Percentiles rank a stretch among this genome's conserved stretches.
These are phyloP conservation scores for Solanum verrucosum DNA, from an alignment of 257 asterid species.

Conservation along the genomic window DNA sequence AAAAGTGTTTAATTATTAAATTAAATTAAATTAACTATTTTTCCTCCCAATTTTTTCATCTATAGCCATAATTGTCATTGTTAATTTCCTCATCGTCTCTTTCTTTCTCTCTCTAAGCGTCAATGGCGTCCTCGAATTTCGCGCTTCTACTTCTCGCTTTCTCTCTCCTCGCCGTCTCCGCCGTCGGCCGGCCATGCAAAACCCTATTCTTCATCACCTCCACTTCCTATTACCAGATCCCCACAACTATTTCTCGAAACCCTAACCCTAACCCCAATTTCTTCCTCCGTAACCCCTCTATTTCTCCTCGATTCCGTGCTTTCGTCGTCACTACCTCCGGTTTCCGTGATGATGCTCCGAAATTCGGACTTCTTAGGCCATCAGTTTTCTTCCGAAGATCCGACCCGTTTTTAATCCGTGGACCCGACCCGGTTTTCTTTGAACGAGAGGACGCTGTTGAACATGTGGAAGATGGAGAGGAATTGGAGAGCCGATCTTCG, in stretches of 20 bases:
- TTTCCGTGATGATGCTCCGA: constrained; percentile 1
- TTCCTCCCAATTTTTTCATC: not conserved
- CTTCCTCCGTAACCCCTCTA: constrained; percentile 1
- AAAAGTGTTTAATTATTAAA: not conserved
- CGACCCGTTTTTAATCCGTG: constrained; percentile 2
- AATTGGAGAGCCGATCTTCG: not conserved
- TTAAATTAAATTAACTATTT: not conserved
- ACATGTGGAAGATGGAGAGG: not conserved
- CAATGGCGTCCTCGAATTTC: not conserved
- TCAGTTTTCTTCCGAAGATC: constrained; percentile 9
- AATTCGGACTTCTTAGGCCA: constrained; percentile 7
- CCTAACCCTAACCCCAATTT: constrained; percentile 2
- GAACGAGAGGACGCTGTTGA: not conserved
- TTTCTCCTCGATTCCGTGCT: constrained; percentile 31
- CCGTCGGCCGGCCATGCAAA: not conserved
- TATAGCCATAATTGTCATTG: not conserved
- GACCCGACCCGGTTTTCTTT: constrained; percentile 2
- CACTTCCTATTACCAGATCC: not conserved
- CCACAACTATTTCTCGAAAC: not conserved
- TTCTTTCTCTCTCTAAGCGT: not conserved
- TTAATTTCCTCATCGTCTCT: not conserved
- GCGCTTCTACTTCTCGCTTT: not conserved
- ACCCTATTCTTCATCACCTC: not conserved
- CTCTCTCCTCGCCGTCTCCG: not conserved
- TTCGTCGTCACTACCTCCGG: constrained; percentile 36